phyloP scores from a whole-genome alignment of 116 monocot genomes.

The Papilionanthe hybrid region DNA sequence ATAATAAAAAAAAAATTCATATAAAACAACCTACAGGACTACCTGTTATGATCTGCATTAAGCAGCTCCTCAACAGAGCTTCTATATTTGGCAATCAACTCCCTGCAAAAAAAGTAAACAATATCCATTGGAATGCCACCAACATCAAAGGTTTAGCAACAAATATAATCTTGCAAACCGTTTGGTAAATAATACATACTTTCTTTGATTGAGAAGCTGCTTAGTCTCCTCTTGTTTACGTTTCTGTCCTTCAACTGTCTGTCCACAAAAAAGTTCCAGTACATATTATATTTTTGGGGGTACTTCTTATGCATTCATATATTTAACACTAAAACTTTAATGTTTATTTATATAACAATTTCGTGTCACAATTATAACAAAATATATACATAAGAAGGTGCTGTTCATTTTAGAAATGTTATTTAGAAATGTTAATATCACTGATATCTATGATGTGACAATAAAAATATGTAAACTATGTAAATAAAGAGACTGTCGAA shows the following conservation, averaged over 20 bases:
- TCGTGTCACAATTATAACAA: too few species aligned
- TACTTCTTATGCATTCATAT: too few species aligned
- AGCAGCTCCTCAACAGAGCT: conserved; percentile 47
- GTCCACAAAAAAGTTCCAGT: not conserved
- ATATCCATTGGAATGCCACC: not conserved
- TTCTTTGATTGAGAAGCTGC: conserved; percentile 71
- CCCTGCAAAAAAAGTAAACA: conserved; percentile 37
- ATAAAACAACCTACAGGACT: conserved; percentile 8
- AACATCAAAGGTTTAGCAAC: not conserved
- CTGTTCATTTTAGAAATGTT: too few species aligned
- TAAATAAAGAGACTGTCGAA: too few species aligned
- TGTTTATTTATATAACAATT: too few species aligned
- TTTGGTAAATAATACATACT: conserved; percentile 20
- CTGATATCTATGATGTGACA: too few species aligned
- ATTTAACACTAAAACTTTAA: too few species aligned
- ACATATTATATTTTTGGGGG: not conserved
- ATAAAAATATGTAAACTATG: too few species aligned
- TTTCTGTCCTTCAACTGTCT: conserved; percentile 90
- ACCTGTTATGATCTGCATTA: conserved; percentile 34
- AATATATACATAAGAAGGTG: too few species aligned
- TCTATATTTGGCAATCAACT: conserved; percentile 57
- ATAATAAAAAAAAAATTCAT: not conserved
- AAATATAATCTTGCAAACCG: not conserved
- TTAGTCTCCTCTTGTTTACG: conserved; percentile 61
- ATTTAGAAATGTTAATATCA: too few species aligned